Evolutionary conservation across 164 flowering plant genomes (phyloP).

Genomic region (Kingdonia uniflora): DNA sequence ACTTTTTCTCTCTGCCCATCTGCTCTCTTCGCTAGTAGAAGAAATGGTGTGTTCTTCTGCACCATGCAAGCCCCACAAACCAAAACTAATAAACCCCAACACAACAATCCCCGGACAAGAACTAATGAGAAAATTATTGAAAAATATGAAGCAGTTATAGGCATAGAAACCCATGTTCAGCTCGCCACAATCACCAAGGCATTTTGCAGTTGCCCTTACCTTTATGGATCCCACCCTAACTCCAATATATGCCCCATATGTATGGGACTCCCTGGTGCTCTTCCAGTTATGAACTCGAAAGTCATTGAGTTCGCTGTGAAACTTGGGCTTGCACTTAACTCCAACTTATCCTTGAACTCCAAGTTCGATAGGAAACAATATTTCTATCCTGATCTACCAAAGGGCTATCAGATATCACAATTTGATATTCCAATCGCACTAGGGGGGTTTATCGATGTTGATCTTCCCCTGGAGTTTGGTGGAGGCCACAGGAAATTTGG

Average conservation of each 20-base stretch:
- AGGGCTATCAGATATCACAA: conserved; percentile 93
- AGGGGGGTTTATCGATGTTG: conserved; percentile 65
- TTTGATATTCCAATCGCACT: conserved; percentile 81
- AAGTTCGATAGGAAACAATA: conserved; percentile 94
- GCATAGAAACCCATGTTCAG: conserved; percentile 95
- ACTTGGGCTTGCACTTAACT: conserved; percentile 77
- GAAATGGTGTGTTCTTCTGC: conserved; percentile 27
- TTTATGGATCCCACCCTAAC: conserved; percentile 78
- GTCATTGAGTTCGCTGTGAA: conserved; percentile 77
- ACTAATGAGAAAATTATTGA: conserved; percentile 25
- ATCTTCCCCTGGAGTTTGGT: conserved; percentile 87
- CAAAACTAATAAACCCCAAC: conserved; percentile 9
- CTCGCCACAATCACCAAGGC: conserved; percentile 78
- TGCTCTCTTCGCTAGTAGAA: conserved; percentile 26
- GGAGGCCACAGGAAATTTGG: conserved; percentile 91
- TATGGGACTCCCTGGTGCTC: conserved; percentile 92
- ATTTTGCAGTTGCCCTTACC: conserved; percentile 71
- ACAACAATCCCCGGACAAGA: conserved; percentile 9
- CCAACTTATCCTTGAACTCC: conserved; percentile 56
- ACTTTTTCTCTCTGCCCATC: conserved; percentile 28
- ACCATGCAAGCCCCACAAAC: conserved; percentile 29
- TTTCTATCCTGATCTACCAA: conserved; percentile 91
- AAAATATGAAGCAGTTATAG: conserved; percentile 77
- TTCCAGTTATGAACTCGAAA: conserved; percentile 82
- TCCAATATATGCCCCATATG: conserved; percentile 74